These are phyloP conservation scores for Pythium inflatum DNA, from an alignment of 352 stramenopile species.

Conservation along the genomic window DNA sequence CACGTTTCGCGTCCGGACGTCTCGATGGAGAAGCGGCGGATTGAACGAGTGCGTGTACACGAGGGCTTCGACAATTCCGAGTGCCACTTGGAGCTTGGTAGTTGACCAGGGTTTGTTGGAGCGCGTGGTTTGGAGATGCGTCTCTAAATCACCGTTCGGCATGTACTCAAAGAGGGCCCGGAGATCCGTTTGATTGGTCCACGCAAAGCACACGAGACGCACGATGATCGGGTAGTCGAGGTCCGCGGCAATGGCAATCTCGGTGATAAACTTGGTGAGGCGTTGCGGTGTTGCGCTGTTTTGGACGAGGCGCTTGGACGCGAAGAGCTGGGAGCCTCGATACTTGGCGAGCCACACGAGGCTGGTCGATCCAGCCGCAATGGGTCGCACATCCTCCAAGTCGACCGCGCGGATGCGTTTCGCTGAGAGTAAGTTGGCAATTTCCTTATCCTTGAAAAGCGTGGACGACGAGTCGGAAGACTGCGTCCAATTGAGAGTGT, in stretches of 20 bases:
- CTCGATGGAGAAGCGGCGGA: conserved; percentile 60
- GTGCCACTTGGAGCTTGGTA: conserved; percentile 56
- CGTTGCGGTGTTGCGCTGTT: conserved; percentile 14
- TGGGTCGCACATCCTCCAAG: conserved; percentile 43
- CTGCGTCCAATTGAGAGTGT: no score
- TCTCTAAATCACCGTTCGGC: conserved; percentile 52
- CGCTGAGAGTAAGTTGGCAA: neutral
- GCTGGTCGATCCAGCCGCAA: conserved; percentile 43
- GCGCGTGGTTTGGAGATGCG: conserved; percentile 37
- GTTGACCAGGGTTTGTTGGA: conserved; percentile 39
- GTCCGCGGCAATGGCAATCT: conserved; percentile 58
- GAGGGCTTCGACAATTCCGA: conserved; percentile 63
- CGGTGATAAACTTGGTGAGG: conserved; percentile 52
- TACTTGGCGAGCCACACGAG: conserved; percentile 55
- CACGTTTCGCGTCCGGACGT: conserved; percentile 65
- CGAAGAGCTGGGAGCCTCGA: conserved; percentile 41
- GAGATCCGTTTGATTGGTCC: conserved; percentile 52
- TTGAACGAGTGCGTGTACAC: conserved; percentile 73
- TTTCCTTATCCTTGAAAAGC: no score
- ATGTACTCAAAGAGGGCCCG: conserved; percentile 74
- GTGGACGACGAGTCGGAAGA: no score
- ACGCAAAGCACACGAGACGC: conserved; percentile 50
- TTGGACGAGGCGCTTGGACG: conserved; percentile 50
- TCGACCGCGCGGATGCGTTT: conserved; percentile 16
- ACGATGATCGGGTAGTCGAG: conserved; percentile 60